These are phyloP conservation scores for Micractinium conductrix DNA, from an alignment of 139 green algal genomes.

Conservation along the genomic window DNA sequence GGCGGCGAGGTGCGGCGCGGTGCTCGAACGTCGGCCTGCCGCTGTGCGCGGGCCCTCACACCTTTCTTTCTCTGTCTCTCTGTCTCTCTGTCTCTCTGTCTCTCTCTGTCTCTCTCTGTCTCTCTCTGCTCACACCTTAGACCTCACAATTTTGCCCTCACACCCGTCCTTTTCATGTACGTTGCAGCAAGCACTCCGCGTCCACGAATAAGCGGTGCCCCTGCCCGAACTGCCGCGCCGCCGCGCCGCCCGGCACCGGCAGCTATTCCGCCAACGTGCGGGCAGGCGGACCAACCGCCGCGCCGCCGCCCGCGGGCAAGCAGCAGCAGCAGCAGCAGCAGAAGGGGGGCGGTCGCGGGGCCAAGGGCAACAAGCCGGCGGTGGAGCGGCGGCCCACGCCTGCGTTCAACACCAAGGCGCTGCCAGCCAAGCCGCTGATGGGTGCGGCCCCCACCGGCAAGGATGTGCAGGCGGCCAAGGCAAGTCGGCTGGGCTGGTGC, in stretches of 20 bases:
- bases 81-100: too few species aligned
- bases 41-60: too few species aligned
- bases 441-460: neutral
- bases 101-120: too few species aligned
- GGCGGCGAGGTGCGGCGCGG: too few species aligned
- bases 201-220: constrained; percentile 22
- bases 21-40: too few species aligned
- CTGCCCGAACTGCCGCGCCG: constrained; percentile 26
- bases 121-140: too few species aligned
- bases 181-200: too few species aligned
- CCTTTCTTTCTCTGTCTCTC: too few species aligned
- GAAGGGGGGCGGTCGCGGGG: neutral
- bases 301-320: neutral
- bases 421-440: constrained; percentile 27
- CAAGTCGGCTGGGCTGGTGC: neutral
- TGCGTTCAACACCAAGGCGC: neutral
- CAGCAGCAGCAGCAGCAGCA: constrained; percentile 8
- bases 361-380: constrained; percentile 9
- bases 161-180: too few species aligned
- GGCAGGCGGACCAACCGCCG: neutral
- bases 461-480: neutral
- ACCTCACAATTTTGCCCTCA: too few species aligned
- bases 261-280: neutral
- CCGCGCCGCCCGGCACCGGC: neutral
- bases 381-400: neutral